Percentiles rank a stretch among this genome's conserved stretches.
These are phyloP conservation scores for Debaryomyces psychrophilus DNA, from an alignment of 1,139 yeast species.

Conservation along the genomic window DNA sequence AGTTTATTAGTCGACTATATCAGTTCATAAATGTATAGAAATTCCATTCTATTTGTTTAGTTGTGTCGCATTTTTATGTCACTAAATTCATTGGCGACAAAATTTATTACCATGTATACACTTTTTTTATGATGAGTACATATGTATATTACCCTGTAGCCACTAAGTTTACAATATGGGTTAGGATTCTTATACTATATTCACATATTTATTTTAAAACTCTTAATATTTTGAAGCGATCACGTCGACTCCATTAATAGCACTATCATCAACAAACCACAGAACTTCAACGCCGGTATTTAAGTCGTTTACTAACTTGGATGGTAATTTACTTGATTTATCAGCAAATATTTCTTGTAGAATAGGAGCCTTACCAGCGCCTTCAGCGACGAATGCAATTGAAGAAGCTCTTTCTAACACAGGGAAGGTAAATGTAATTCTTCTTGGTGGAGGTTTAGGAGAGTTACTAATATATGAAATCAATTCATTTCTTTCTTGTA, in stretches of 20 bases:
- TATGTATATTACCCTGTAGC: no score
- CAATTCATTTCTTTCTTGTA: constrained; percentile 40
- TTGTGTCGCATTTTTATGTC: background rate
- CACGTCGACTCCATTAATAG: constrained; percentile 65
- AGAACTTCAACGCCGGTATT: constrained; percentile 51
- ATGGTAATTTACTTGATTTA: constrained; percentile 57
- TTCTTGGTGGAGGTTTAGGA: constrained; percentile 79
- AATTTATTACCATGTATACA: background rate
- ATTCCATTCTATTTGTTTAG: background rate
- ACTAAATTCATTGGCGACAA: background rate
- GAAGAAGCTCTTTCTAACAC: constrained; percentile 55
- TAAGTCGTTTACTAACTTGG: constrained; percentile 66
- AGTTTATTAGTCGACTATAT: background rate
- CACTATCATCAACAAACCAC: constrained; percentile 84
- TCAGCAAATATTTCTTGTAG: constrained; percentile 71
- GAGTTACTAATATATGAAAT: constrained; percentile 58
- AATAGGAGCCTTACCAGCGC: constrained; percentile 78
- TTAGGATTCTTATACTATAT: background rate
- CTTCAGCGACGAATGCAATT: constrained; percentile 87
- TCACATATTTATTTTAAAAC: background rate
- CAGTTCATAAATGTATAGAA: background rate
- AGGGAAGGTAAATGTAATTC: constrained; percentile 73
- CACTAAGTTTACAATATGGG: no score
- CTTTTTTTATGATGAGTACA: no score
- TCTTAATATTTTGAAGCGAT: constrained; percentile 47